Conservation (phyloP, 2,329 filamentous ascomycete genomes). For the Beauveria caledonica region DNA sequence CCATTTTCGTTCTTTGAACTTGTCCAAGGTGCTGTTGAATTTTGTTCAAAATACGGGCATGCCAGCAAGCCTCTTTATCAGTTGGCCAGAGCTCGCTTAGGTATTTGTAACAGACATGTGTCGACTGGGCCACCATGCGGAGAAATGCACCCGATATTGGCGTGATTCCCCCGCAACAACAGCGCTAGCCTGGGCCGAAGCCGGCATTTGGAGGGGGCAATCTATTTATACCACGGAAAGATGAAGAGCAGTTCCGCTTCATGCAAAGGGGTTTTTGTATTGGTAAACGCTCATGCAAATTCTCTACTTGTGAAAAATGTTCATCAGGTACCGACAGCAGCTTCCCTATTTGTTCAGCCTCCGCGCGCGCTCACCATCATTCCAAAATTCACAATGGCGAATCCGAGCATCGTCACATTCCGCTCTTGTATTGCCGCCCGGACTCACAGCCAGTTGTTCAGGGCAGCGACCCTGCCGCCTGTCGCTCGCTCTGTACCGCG, state of each 20-base stretch:
- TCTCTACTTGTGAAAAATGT: fast-evolving
- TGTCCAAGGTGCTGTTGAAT: background rate
- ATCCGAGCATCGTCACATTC: background rate
- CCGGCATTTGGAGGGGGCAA: background rate
- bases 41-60: background rate
- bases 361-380: background rate
- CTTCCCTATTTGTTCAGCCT: constrained; percentile 2
- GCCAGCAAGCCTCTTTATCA: background rate
- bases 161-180: background rate
- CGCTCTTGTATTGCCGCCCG: background rate
- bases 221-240: too few relatives aligned
- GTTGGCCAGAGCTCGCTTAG: too few relatives aligned
- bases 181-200: background rate
- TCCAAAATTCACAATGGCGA: constrained; percentile 8
- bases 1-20: constrained; percentile 5
- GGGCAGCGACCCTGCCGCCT: background rate
- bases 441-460: background rate
- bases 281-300: too few relatives aligned
- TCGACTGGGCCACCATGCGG: background rate
- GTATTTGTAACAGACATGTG: background rate
- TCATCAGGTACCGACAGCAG: background rate
- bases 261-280: too few relatives aligned
- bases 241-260: too few relatives aligned
- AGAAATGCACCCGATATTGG: background rate
- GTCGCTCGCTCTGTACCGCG: constrained; percentile 16